A percentile compares a stretch with the other conserved stretches of the same genome.
These are phyloP conservation scores for Ampelocalamus luodianensis DNA, from an alignment of 176 grass and related monocot genomes.

Conservation along the genomic window DNA sequence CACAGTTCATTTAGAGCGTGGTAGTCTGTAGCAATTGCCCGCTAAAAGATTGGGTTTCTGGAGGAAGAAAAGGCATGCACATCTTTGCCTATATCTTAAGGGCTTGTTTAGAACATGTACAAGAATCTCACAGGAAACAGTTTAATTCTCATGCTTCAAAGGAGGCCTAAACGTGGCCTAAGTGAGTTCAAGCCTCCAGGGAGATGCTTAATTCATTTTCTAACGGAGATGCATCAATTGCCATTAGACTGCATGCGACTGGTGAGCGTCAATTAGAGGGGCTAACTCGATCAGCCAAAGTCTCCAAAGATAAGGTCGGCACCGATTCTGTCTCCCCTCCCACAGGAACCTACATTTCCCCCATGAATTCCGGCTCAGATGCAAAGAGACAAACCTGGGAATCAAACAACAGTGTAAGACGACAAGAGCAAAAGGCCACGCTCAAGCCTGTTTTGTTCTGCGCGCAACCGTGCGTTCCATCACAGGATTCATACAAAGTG, in stretches of 20 bases:
- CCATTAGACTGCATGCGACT: neutral
- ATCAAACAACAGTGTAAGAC: neutral
- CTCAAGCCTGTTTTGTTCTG: neutral
- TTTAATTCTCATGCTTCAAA: no score
- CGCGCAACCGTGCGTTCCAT: neutral
- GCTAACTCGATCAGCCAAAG: neutral
- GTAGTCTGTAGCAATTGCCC: neutral
- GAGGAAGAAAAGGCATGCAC: neutral
- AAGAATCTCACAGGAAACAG: no score
- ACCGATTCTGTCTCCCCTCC: neutral
- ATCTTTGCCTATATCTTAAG: neutral
- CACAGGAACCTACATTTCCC: neutral
- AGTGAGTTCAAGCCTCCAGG: neutral
- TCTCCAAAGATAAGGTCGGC: neutral
- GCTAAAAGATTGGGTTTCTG: neutral
- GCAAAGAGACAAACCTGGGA: neutral
- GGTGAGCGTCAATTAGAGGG: neutral
- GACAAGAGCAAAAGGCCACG: slow-evolving; percentile 2
- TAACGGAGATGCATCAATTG: neutral
- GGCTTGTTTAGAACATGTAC: no score
- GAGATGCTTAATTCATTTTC: neutral
- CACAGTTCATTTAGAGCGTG: neutral
- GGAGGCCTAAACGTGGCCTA: no score
- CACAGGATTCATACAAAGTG: no score
- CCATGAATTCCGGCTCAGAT: neutral